Evolutionary conservation across 129 eudicot genomes (phyloP).

Genomic region (Flaveria sonorensis): DNA sequence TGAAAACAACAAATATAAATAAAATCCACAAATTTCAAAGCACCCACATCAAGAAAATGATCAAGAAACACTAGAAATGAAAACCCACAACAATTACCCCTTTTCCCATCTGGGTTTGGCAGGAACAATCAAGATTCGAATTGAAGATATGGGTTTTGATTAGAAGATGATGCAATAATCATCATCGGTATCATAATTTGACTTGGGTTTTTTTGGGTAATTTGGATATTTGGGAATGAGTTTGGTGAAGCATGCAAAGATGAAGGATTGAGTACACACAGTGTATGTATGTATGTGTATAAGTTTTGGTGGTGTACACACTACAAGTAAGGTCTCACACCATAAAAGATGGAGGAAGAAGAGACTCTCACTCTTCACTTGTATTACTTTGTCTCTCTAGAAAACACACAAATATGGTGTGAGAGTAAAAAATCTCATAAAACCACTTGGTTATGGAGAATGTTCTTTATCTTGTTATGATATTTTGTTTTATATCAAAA

Average conservation of each 20-base stretch:
- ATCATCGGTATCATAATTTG: slow-evolving; percentile 6
- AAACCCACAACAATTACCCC: slow-evolving; percentile 47
- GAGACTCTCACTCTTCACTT: slow-evolving; percentile 43
- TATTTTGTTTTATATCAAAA: too few relatives aligned
- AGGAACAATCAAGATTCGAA: slow-evolving; percentile 38
- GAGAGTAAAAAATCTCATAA: slow-evolving; percentile 27
- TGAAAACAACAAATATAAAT: slow-evolving; percentile 25
- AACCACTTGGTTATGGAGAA: slow-evolving; percentile 23
- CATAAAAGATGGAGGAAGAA: slow-evolving; percentile 79
- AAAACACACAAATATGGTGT: slow-evolving; percentile 12
- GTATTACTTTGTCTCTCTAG: slow-evolving; percentile 49
- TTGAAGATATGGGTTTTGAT: slow-evolving; percentile 36
- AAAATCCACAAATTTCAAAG: slow-evolving; percentile 33
- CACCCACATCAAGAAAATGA: slow-evolving; percentile 49
- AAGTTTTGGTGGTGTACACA: slow-evolving; percentile 48
- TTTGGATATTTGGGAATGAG: slow-evolving; percentile 44
- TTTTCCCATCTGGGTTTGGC: slow-evolving; percentile 47
- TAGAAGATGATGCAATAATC: too few relatives aligned
- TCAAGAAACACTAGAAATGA: slow-evolving; percentile 28
- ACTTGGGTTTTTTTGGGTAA: slow-evolving; percentile 48
- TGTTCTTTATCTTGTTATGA: slow-evolving; percentile 1
- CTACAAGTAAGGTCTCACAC: slow-evolving; percentile 67
- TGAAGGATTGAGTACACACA: slow-evolving; percentile 44
- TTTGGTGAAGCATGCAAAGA: slow-evolving; percentile 82
- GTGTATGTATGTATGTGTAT: slow-evolving; percentile 25